A percentile compares a stretch with the other conserved stretches of the same genome.
phyloP scores from a whole-genome alignment of 345 rosid genomes.

The Euphorbia lathyris region DNA sequence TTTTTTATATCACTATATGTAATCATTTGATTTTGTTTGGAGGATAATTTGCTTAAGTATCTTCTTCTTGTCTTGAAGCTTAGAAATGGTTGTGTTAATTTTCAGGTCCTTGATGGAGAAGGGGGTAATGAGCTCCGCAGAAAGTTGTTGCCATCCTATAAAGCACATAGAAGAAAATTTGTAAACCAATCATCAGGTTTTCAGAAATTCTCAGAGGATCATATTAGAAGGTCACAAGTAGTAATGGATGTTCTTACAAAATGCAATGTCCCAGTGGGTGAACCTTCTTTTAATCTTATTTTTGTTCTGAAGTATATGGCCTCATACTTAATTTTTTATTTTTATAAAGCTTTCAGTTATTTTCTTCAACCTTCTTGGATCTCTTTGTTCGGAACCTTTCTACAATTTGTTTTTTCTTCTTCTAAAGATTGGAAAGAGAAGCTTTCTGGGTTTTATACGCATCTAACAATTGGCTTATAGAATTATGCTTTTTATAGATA shows the following conservation, averaged over 20 bases:
- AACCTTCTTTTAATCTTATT: constrained; percentile 13
- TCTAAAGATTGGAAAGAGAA: neutral
- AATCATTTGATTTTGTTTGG: neutral
- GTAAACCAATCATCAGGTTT: constrained; percentile 25
- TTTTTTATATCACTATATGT: too few species aligned
- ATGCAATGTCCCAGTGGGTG: constrained; percentile 85
- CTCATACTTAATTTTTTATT: neutral
- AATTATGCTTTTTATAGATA: neutral
- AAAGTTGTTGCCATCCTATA: constrained; percentile 74
- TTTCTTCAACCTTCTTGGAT: neutral
- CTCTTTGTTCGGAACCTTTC: neutral
- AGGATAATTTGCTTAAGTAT: neutral
- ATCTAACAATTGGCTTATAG: neutral
- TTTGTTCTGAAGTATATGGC: neutral
- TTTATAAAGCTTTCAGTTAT: neutral
- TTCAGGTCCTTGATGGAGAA: constrained; percentile 87
- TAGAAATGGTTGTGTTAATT: constrained; percentile 11
- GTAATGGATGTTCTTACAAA: constrained; percentile 56
- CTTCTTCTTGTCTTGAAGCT: neutral
- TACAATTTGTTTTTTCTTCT: neutral
- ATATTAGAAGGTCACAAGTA: constrained; percentile 39
- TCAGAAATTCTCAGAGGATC: constrained; percentile 35
- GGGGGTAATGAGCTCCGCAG: constrained; percentile 64
- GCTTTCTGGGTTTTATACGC: too few species aligned
- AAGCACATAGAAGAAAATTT: constrained; percentile 65